Evolutionary conservation across 2,329 filamentous ascomycete genomes (phyloP).

Genomic region (Amauroascus verrucosus): DNA sequence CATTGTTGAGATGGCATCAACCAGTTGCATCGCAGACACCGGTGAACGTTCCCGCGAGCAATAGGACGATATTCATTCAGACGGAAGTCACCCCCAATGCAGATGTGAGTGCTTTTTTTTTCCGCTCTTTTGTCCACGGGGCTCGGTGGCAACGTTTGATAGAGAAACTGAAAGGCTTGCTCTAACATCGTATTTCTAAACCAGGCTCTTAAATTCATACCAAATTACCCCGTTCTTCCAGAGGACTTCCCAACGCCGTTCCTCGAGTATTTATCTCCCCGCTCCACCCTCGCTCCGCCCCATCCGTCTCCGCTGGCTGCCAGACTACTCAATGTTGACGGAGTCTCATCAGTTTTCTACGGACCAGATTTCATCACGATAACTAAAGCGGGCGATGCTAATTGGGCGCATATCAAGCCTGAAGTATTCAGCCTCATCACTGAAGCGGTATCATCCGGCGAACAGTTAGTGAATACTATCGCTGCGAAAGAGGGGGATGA

Average conservation of each 20-base stretch:
- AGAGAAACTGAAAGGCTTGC: too few species aligned
- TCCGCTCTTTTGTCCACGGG: background rate
- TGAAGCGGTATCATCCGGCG: slow-evolving; percentile 75
- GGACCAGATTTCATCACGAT: slow-evolving; percentile 94
- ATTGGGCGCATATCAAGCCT: slow-evolving; percentile 91
- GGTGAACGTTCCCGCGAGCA: slow-evolving; percentile 32
- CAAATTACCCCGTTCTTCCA: slow-evolving; percentile 78
- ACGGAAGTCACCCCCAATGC: slow-evolving; percentile 88
- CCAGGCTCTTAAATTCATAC: slow-evolving; percentile 78
- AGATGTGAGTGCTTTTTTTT: slow-evolving; percentile 48
- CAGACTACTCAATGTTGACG: slow-evolving; percentile 84
- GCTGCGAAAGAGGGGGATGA: slow-evolving; percentile 46
- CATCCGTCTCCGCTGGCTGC: slow-evolving; percentile 86
- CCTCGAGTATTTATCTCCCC: slow-evolving; percentile 83
- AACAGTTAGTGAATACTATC: slow-evolving; percentile 64
- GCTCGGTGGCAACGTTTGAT: too few species aligned
- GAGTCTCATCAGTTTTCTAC: slow-evolving; percentile 90
- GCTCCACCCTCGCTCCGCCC: slow-evolving; percentile 76
- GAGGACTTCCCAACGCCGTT: slow-evolving; percentile 62
- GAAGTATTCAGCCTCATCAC: slow-evolving; percentile 94
- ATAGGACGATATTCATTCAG: slow-evolving; percentile 90
- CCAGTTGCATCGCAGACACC: slow-evolving; percentile 28
- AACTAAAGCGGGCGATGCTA: slow-evolving; percentile 75
- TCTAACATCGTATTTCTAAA: too few species aligned
- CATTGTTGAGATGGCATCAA: slow-evolving; percentile 35